phyloP scores from a whole-genome alignment of 1,284 basidiomycete species.

The Chalciporus sp. region DNA sequence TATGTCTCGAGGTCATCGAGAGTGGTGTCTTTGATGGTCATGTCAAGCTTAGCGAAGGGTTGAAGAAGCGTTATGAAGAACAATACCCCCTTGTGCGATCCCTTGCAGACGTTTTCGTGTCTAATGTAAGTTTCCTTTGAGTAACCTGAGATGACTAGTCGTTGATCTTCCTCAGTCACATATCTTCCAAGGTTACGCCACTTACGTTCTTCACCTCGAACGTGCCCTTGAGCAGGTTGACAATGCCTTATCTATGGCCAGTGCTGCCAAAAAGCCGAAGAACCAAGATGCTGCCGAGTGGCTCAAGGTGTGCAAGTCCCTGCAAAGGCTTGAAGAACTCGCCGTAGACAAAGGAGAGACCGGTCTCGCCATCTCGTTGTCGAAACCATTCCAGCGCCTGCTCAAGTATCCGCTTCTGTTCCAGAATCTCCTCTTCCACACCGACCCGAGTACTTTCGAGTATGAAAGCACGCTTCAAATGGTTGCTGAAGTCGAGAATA shows the following conservation, averaged over 20 bases:
- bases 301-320: constrained; percentile 70
- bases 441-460: constrained; percentile 95
- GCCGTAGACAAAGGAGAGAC: constrained; percentile 89
- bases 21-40: constrained; percentile 87
- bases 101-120: constrained; percentile 90
- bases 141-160: constrained; percentile 1
- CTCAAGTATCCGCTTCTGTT: constrained; percentile 97
- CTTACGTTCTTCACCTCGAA: constrained; percentile 90
- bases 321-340: constrained; percentile 77
- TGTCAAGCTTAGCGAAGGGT: constrained; percentile 75
- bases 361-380: constrained; percentile 90
- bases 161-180: constrained; percentile 63
- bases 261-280: constrained; percentile 70
- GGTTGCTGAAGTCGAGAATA: constrained; percentile 95
- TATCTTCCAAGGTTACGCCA: constrained; percentile 89
- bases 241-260: constrained; percentile 67
- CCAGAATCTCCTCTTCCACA: constrained; percentile 96
- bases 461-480: constrained; percentile 95
- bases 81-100: constrained; percentile 91
- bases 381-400: constrained; percentile 95
- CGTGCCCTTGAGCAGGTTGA: constrained; percentile 87
- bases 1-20: constrained; percentile 84
- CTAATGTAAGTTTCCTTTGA: constrained; percentile 67
- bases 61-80: constrained; percentile 88
- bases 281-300: constrained; percentile 79